Base-by-base conservation (phyloP, 768 basidiomycete genomes). In the Amanita fuliginea region DNA sequence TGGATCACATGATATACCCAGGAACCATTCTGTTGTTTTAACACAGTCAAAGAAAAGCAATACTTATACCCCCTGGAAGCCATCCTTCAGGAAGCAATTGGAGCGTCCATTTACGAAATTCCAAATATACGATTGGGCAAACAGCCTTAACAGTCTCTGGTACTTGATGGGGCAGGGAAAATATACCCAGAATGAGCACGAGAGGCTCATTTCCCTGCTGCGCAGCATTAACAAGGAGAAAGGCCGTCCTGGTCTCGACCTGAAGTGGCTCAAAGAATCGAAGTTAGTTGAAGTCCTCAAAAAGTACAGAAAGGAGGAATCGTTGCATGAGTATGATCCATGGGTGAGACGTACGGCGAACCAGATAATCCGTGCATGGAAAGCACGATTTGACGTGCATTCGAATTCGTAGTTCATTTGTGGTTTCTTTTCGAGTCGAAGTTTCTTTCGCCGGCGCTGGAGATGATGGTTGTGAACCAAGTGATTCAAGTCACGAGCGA, bases 181-280 rank as follows among this genome's bases (percentile, higher is more conserved):
- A 43, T 36, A 43, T 46, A 51, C 18, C 14, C 24, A 46, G 19
- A 35, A 21, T 26, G 37, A 43, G 22, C 24, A 28, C 19, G 26
- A 32, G 18, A 22, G 21, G 19, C 46, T 57, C 11, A 10, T 47
- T 7, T 14, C 24, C 5, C 46, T 52, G 4, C 24, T 57, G 16
- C 3, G 19, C 1, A 16, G 10, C 4, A 55, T 55, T 21, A 39
- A 54, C n/a, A 13, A 34, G 13, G 21, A 47, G 21, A 51, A 49
- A 32, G 30, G 41, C 13, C 53, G 56, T 19, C 54, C 50, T 4
- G 26, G 46, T n/a, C 51, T 63, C 19, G 59, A 58, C 4, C 46
- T 39, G 24, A 51, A 52, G 16, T 36, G 55, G 47, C 42, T 64
- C 47, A 39, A n/a, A 32, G 54, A 55, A 36, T 40, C 60, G 16